Evolutionary conservation across 768 basidiomycete species (phyloP), one percentile per base, ranked within the genome.

Genomic region (Leccinum aurantiacum): DNA sequence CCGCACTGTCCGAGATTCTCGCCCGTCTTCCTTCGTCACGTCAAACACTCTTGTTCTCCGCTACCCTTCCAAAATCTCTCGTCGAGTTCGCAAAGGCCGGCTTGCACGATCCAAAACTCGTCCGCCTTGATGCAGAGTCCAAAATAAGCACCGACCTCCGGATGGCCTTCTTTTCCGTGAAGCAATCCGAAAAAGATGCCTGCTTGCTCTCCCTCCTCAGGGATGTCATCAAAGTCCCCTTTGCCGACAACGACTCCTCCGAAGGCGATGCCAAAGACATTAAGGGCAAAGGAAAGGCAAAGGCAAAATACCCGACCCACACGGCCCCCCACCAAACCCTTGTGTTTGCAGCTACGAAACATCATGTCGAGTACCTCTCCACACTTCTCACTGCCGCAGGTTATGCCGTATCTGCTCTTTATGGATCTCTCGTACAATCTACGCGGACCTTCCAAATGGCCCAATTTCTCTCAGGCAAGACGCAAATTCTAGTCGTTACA

Each of bases 41-140:
- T 33, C 97, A 98, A 75, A 96, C 94, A 2, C 82, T 98, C 44
- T 83, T 99, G 6, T 98, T 98, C 74, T 98, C 95, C 1, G 97
- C 97, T 2, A 99, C 97, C 0, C 81, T 99, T 4, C 97, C 97
- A 6, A 94, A 94, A 70, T 89, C 93, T 5, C 84, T 99, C 15
- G 94, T 98, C 53, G 96, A 98, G 54, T 99, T 99, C 71, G 95
- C 97, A n/a, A 97, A 95, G 71, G 97, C 96, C 27, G 97, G 97
- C 44, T 79, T 99, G 19, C 85, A 88, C 63, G 88, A 95, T 66
- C 97, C 97, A 10, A 94, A 95, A 72, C 87, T 99, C 44, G 89
- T 98, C 22, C 90, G 97, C n/a, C 81, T 99, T 31, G 97, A 99
- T 67, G 88, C 93, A 5, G 97, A 99, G 72, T 90, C 89, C 71